A percentile compares a stretch with the other conserved stretches of the same genome.
Conservation (phyloP, 345 rosid species). For the Dimocarpus longan region DNA sequence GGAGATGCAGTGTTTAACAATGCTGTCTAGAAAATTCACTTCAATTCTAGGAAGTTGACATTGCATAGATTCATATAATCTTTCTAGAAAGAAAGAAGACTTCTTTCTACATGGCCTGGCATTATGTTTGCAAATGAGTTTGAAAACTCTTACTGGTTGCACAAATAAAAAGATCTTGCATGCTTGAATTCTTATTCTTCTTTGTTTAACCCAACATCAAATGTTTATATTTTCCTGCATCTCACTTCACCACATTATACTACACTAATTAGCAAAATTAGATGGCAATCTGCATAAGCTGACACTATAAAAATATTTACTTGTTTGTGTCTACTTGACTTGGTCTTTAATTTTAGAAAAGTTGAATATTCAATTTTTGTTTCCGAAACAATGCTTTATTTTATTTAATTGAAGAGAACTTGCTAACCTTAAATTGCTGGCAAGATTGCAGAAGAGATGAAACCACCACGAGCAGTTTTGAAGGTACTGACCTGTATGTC, state of each 20-base stretch:
- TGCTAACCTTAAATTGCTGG: slow-evolving; percentile 43
- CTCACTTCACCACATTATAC: background rate
- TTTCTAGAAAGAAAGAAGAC: background rate
- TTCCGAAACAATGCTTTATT: slow-evolving; percentile 1
- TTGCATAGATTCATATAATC: background rate
- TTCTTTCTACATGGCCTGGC: background rate
- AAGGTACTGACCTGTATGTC: slow-evolving; percentile 57
- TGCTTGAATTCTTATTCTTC: background rate
- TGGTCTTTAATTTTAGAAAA: background rate
- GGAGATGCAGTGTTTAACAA: background rate
- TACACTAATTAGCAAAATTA: background rate
- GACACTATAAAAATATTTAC: background rate
- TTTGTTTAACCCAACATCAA: background rate
- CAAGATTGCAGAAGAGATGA: slow-evolving; percentile 85
- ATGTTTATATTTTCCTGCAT: background rate
- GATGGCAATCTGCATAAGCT: background rate
- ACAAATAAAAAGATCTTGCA: background rate
- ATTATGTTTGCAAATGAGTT: background rate
- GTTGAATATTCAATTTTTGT: slow-evolving; percentile 5
- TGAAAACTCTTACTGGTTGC: background rate
- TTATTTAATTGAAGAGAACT: slow-evolving; percentile 17
- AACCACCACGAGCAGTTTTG: slow-evolving; percentile 61
- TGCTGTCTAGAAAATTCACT: background rate
- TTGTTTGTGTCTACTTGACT: background rate
- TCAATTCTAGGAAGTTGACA: background rate